phyloP scores from a whole-genome alignment of 2,329 filamentous ascomycete species.

The Chaetothyriales sp. region DNA sequence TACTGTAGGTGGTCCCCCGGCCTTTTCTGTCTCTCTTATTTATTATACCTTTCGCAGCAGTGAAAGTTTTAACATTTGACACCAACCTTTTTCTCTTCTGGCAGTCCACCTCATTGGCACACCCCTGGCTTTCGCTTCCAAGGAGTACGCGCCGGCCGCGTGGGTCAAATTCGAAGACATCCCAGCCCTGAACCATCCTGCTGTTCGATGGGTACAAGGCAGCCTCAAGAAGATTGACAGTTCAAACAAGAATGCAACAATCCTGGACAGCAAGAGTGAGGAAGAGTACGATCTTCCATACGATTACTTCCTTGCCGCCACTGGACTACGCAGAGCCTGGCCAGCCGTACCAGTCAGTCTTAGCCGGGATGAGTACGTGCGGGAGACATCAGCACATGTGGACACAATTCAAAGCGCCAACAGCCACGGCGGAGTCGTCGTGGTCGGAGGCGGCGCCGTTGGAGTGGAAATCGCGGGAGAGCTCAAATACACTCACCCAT shows the following conservation, averaged over 20 bases:
- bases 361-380: slow-evolving; percentile 46
- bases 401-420: slow-evolving; percentile 25
- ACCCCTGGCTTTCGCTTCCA: slow-evolving; percentile 53
- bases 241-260: slow-evolving; percentile 43
- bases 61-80: not conserved
- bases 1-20: slow-evolving; percentile 45
- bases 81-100: slow-evolving; percentile 1
- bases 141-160: slow-evolving; percentile 47
- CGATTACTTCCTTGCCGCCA: slow-evolving; percentile 60
- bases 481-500: slow-evolving; percentile 33
- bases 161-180: slow-evolving; percentile 58
- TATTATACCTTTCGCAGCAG: no score
- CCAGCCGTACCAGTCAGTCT: slow-evolving; percentile 57
- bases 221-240: slow-evolving; percentile 47
- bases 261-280: slow-evolving; percentile 36
- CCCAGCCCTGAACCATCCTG: slow-evolving; percentile 42
- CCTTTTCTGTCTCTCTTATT: slow-evolving; percentile 10
- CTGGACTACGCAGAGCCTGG: slow-evolving; percentile 54
- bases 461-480: slow-evolving; percentile 38
- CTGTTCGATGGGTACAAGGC: slow-evolving; percentile 50
- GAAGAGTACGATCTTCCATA: slow-evolving; percentile 34
- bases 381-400: slow-evolving; percentile 47
- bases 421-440: slow-evolving; percentile 34
- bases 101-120: slow-evolving; percentile 62
- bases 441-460: slow-evolving; percentile 36